Evolutionary conservation across 2,329 filamentous ascomycete species (phyloP).

Genomic region (Fusarium siculi): DNA sequence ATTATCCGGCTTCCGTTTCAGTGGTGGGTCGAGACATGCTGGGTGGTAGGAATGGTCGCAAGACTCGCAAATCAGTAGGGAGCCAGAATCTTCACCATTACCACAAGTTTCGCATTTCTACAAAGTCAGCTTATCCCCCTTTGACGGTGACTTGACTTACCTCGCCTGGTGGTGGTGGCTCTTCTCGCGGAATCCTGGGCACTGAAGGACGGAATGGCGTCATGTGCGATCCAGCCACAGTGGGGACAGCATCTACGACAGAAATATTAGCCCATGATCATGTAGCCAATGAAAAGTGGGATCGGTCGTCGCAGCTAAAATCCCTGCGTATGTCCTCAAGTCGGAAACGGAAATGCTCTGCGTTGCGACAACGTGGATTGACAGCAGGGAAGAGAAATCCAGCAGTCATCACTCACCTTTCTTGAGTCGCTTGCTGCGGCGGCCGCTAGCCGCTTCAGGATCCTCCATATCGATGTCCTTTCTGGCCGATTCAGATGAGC

Average conservation of each 20-base stretch:
- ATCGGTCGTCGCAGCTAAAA: constrained; percentile 39
- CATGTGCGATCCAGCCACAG: constrained; percentile 97
- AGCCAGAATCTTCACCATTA: constrained; percentile 76
- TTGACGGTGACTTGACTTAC: constrained; percentile 37
- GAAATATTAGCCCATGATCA: constrained; percentile 35
- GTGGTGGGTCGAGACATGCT: constrained; percentile 86
- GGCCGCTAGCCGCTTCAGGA: constrained; percentile 69
- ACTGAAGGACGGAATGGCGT: constrained; percentile 87
- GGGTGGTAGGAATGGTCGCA: constrained; percentile 92
- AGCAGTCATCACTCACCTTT: constrained; percentile 58
- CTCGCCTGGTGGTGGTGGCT: constrained; percentile 58
- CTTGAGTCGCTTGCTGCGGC: constrained; percentile 92
- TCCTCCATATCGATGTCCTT: constrained; percentile 67
- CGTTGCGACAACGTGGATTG: constrained; percentile 29
- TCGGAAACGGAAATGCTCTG: constrained; percentile 35
- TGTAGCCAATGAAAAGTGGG: constrained; percentile 34
- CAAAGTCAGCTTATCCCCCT: constrained; percentile 30
- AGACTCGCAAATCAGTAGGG: constrained; percentile 85
- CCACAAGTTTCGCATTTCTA: constrained; percentile 87
- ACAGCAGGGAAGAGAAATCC: neutral
- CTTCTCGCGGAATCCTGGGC: constrained; percentile 70
- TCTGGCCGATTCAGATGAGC: constrained; percentile 56
- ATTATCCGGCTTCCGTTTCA: constrained; percentile 79
- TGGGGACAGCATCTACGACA: constrained; percentile 71
- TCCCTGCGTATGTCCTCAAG: constrained; percentile 37